Evolutionary conservation across 1,284 basidiomycete species (phyloP).

Genomic region (Mixia osmundae): DNA sequence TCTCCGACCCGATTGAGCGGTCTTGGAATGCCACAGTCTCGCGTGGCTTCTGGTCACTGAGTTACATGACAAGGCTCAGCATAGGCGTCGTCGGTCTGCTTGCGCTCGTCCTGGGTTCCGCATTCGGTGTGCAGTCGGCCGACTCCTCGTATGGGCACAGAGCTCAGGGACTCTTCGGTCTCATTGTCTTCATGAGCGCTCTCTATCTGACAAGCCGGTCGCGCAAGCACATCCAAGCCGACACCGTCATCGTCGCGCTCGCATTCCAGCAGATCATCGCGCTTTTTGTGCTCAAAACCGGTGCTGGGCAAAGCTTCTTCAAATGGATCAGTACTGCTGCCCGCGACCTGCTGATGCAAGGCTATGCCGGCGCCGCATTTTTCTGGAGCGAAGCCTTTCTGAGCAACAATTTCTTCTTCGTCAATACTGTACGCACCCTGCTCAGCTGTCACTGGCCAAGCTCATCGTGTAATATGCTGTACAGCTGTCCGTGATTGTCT

Average conservation of each 20-base stretch:
- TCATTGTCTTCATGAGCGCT: constrained; percentile 46
- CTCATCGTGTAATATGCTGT: not conserved
- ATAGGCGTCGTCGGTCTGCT: constrained; percentile 50
- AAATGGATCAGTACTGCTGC: constrained; percentile 11
- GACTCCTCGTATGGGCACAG: constrained; percentile 40
- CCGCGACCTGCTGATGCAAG: constrained; percentile 24
- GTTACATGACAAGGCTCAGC: too few relatives aligned
- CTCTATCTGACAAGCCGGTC: constrained; percentile 41
- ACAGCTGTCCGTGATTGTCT: constrained; percentile 44
- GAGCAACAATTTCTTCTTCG: constrained; percentile 36
- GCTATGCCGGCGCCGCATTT: constrained; percentile 40
- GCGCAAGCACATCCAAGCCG: constrained; percentile 42
- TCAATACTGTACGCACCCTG: not conserved
- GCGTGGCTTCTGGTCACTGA: too few relatives aligned
- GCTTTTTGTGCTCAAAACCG: constrained; percentile 58
- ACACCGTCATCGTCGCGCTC: constrained; percentile 59
- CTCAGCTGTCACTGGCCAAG: not conserved
- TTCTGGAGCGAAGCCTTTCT: constrained; percentile 40
- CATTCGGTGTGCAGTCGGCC: constrained; percentile 35
- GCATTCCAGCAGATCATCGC: constrained; percentile 60
- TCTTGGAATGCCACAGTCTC: constrained; percentile 4
- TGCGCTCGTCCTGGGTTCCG: constrained; percentile 51
- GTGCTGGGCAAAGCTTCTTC: constrained; percentile 29
- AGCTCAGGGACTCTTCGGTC: constrained; percentile 52
- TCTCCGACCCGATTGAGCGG: constrained; percentile 5